Percentiles rank a stretch among this genome's conserved stretches.
phyloP scores from a whole-genome alignment of 2,329 filamentous ascomycete genomes.

The Sclerotinia trifoliorum region DNA sequence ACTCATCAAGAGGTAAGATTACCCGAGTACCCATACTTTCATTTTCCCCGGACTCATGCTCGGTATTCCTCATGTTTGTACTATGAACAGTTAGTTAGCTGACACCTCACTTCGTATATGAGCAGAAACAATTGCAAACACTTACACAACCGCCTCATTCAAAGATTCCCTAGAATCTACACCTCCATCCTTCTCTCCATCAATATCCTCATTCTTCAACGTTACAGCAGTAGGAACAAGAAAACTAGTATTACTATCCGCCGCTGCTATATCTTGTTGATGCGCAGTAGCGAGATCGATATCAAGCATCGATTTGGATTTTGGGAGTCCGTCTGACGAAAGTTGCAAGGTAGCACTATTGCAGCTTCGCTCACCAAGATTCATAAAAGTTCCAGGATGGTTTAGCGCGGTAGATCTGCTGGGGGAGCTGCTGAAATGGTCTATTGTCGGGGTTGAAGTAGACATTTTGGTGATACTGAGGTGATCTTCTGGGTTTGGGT shows the following conservation, averaged over 20 bases:
- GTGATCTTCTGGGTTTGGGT: neutral
- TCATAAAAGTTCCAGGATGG: neutral
- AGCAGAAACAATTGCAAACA: neutral
- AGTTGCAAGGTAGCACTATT: neutral
- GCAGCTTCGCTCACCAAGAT: accelerated
- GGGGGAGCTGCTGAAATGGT: neutral
- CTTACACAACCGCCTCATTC: neutral
- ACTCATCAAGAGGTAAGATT: neutral
- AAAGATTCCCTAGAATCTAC: neutral
- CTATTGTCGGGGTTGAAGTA: neutral
- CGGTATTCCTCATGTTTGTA: neutral
- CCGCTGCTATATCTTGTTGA: neutral
- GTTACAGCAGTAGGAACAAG: neutral
- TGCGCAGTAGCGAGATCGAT: neutral
- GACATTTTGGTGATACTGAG: neutral
- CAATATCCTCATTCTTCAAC: neutral
- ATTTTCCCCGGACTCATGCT: neutral
- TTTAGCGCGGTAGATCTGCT: neutral
- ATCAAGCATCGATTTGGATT: neutral
- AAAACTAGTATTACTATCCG: too few species aligned
- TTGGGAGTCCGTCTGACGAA: neutral
- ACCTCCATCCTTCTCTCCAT: neutral
- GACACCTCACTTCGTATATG: accelerated
- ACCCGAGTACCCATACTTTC: neutral
- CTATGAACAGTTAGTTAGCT: neutral